These are phyloP conservation scores for Malus hybrid DNA, from an alignment of 331 rosid genomes.

Conservation along the genomic window DNA sequence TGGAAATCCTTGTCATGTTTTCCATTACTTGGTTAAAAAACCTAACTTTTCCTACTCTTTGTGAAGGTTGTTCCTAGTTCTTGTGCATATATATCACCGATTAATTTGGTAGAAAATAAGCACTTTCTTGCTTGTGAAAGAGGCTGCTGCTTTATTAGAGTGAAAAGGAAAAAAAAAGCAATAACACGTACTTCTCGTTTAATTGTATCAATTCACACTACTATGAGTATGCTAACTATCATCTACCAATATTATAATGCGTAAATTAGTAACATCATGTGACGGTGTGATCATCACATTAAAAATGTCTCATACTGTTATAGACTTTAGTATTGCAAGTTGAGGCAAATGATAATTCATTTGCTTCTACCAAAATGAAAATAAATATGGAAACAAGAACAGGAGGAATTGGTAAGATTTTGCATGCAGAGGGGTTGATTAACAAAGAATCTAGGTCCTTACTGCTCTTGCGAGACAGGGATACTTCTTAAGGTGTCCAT, in stretches of 20 bases:
- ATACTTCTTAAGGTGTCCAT: no score
- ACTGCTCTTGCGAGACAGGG: no score
- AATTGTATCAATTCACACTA: no score
- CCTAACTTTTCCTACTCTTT: background rate
- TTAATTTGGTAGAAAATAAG: background rate
- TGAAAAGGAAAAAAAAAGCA: no score
- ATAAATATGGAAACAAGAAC: background rate
- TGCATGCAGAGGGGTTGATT: background rate
- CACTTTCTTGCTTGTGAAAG: background rate
- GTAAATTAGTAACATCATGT: no score
- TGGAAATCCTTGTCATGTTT: conserved; percentile 16
- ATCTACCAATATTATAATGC: no score
- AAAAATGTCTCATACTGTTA: no score
- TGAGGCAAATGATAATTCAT: background rate
- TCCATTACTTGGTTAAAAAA: conserved; percentile 1
- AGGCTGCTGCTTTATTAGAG: background rate
- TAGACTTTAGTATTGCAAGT: no score
- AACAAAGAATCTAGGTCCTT: no score
- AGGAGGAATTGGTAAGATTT: background rate
- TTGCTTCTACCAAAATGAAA: background rate
- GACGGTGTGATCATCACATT: no score
- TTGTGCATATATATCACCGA: background rate
- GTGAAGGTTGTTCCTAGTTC: background rate
- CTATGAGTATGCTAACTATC: no score
- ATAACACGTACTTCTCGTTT: no score